A percentile compares a stretch with the other conserved stretches of the same genome.
Evolutionary conservation across 305 asterid genomes (phyloP).

Genomic region (Rubia balearica): DNA sequence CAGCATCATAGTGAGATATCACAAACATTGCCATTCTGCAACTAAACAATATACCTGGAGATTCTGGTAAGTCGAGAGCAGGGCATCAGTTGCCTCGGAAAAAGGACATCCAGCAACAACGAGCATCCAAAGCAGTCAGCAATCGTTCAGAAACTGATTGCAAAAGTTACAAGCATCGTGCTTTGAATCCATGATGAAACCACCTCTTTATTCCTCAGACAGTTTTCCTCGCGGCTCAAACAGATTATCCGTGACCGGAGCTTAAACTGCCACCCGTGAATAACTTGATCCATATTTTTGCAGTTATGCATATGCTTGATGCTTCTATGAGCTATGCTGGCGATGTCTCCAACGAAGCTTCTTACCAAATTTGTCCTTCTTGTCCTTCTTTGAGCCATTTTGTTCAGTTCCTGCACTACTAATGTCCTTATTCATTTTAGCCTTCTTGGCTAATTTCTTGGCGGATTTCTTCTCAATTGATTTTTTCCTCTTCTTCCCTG

Average conservation of each 20-base stretch:
- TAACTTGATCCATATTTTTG: background rate
- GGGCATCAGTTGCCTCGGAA: background rate
- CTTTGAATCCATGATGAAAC: too few relatives aligned
- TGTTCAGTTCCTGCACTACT: conserved; percentile 6
- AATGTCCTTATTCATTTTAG: conserved; percentile 21
- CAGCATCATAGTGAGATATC: too few relatives aligned
- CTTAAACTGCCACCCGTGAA: background rate
- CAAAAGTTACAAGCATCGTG: too few relatives aligned
- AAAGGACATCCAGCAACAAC: background rate
- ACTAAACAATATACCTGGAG: background rate
- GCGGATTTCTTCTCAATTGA: conserved; percentile 28
- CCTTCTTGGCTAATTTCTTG: conserved; percentile 26
- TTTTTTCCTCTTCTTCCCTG: conserved; percentile 54
- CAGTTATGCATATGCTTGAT: background rate
- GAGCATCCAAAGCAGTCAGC: background rate
- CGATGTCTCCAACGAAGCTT: conserved; percentile 31
- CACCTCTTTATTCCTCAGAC: too few relatives aligned
- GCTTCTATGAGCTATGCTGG: background rate
- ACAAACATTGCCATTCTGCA: too few relatives aligned
- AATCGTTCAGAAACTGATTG: too few relatives aligned
- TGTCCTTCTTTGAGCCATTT: conserved; percentile 16
- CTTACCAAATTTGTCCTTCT: conserved; percentile 25
- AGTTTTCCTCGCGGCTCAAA: background rate
- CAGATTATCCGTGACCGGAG: background rate
- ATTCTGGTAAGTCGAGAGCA: background rate